Evolutionary conservation across 192 early-diverging fungal species (phyloP).

Genomic region (Linnemannia elongata): DNA sequence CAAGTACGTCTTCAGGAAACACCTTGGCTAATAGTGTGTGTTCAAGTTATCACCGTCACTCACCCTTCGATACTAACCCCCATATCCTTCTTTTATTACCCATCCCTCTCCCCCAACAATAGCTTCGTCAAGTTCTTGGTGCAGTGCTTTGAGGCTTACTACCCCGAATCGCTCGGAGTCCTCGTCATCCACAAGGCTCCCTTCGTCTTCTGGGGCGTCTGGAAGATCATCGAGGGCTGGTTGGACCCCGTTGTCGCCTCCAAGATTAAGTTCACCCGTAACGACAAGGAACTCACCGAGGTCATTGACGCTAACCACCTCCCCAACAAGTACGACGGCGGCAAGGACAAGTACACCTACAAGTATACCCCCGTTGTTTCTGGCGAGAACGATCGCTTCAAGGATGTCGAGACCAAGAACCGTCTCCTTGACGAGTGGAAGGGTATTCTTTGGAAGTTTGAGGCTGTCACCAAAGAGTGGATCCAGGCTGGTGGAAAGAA

Average conservation of each 20-base stretch:
- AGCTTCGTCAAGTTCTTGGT: conserved; percentile 81
- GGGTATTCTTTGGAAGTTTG: conserved; percentile 55
- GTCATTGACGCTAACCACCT: conserved; percentile 73
- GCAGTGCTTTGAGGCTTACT: conserved; percentile 85
- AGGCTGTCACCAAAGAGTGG: conserved; percentile 62
- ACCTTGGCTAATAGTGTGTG: too few species aligned
- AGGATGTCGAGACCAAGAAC: conserved; percentile 48
- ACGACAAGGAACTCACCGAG: conserved; percentile 66
- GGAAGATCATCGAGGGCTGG: conserved; percentile 83
- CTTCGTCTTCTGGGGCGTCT: conserved; percentile 87
- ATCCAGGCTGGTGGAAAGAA: conserved; percentile 55
- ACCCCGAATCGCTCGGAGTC: conserved; percentile 86
- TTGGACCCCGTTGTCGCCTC: conserved; percentile 90
- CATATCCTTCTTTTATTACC: background rate
- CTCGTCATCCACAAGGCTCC: conserved; percentile 86
- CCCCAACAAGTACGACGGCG: conserved; percentile 68
- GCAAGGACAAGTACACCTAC: conserved; percentile 63
- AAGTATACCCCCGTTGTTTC: conserved; percentile 46
- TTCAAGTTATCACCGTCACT: background rate
- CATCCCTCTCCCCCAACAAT: background rate
- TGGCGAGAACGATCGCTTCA: conserved; percentile 57
- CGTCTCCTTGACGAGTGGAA: conserved; percentile 30
- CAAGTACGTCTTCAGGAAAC: background rate
- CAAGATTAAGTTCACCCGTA: conserved; percentile 82
- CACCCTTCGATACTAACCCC: background rate